Conservation (phyloP, 2,329 filamentous ascomycete genomes). For the Phaeosphaeria sp. region DNA sequence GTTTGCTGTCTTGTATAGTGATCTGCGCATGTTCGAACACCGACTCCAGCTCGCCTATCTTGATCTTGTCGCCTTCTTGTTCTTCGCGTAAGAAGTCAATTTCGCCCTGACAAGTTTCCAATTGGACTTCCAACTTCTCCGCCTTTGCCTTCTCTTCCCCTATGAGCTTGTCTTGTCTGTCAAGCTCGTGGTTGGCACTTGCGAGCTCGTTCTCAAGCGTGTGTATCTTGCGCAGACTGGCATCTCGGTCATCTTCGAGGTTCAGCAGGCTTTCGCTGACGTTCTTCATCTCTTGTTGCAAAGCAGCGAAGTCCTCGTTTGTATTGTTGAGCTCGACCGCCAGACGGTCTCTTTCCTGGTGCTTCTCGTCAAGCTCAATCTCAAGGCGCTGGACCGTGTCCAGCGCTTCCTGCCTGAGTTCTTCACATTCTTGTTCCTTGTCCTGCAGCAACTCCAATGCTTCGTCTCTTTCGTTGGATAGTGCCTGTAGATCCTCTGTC, state of each 20-base stretch:
- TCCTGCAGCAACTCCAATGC: conserved; percentile 76
- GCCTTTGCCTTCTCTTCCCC: conserved; percentile 87
- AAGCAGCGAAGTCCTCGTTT: conserved; percentile 85
- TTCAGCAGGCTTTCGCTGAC: conserved; percentile 86
- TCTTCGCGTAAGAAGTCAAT: conserved; percentile 96
- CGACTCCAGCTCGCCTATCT: conserved; percentile 91
- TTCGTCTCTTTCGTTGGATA: conserved; percentile 87
- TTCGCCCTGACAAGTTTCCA: conserved; percentile 90
- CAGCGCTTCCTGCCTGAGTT: conserved; percentile 64
- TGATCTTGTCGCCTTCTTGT: conserved; percentile 97
- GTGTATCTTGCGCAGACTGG: conserved; percentile 78
- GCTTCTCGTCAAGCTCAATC: conserved; percentile 74
- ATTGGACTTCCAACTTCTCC: conserved; percentile 85
- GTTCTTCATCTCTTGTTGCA: conserved; percentile 92
- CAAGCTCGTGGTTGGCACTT: conserved; percentile 85
- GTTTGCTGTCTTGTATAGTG: conserved; percentile 82
- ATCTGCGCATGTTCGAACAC: conserved; percentile 80
- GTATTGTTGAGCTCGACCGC: conserved; percentile 76
- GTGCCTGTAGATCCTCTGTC: conserved; percentile 77
- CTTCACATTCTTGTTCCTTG: conserved; percentile 60
- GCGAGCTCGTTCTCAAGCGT: conserved; percentile 82
- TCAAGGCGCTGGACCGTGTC: conserved; percentile 65
- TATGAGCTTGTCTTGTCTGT: conserved; percentile 82
- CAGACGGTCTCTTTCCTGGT: conserved; percentile 72
- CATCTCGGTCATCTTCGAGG: conserved; percentile 87